Evolutionary conservation across 768 basidiomycete species (phyloP), one percentile per base, ranked within the genome.

Genomic region (Phlegmacium glaucopus): DNA sequence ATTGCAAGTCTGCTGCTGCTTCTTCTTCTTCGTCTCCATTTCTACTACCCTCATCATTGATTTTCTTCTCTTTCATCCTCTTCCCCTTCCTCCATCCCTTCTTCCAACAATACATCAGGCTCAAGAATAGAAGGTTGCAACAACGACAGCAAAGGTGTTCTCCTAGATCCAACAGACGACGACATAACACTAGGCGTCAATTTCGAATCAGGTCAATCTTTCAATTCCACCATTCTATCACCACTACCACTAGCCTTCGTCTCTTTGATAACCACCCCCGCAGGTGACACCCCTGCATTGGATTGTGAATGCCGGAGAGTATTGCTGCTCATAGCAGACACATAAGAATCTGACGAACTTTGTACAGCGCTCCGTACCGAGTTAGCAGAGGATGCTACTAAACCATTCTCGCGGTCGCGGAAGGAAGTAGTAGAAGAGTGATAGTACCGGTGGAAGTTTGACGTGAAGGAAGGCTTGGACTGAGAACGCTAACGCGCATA

Each of bases 141-240:
- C 13, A 57, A 45, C 4, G 57, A 53, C 9, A 59, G 46, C 17
- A 63, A 45, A 9, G 35, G 4, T 38, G 30, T 32, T 32, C 30
- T 13, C 30, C 8, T 32, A 32, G 9, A 8, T n/a, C n/a, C n/a
- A n/a, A n/a, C n/a, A n/a, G n/a, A n/a, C n/a, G n/a, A n/a, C 30
- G 30, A 32, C 13, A n/a, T n/a, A n/a, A 13, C 8, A 32, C 58
- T 71, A 15, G 85, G 85, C 2, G 83, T 85, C 9, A 88, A 70
- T 57, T 89, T 88, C 5, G 85, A 88, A 53, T 90, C 87, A 3
- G 87, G 87, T n/a, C 82, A 63, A 27, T 71, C 68, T 49, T 71
- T 70, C n/a, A 56, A 55, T 40, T 54, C 56, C 13, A 47, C 57
- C 29, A 18, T 43, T 29, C 50, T 57, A 38, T 50, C 54, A n/a